These are phyloP conservation scores for Beta corolliflora DNA, from an alignment of 179 eudicot genomes.

Conservation along the genomic window DNA sequence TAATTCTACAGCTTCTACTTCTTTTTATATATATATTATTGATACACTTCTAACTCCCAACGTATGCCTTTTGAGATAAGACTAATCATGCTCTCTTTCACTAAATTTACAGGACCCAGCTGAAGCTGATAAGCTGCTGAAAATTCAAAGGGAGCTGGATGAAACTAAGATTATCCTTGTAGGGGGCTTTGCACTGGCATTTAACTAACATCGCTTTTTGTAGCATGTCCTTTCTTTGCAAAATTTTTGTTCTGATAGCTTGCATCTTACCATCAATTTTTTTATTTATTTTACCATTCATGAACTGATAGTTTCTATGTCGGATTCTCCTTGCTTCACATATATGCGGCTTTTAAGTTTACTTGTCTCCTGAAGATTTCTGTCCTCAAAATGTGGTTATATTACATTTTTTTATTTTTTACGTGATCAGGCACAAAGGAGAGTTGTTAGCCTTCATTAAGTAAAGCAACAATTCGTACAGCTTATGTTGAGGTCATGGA, in stretches of 20 bases:
- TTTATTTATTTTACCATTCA: not conserved
- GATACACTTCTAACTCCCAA: not conserved
- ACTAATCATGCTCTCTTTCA: slow-evolving; percentile 17
- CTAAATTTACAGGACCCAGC: slow-evolving; percentile 77
- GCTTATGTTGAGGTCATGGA: not conserved
- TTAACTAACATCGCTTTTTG: not conserved
- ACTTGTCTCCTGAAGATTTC: not conserved
- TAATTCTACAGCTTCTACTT: not conserved
- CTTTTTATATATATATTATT: not conserved
- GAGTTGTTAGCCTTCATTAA: not conserved
- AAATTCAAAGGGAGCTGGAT: slow-evolving; percentile 92
- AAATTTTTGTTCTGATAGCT: slow-evolving; percentile 1
- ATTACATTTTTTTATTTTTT: not conserved
- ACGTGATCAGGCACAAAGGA: not conserved
- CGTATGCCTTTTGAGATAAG: not conserved
- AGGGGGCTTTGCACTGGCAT: slow-evolving; percentile 30
- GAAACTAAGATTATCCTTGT: slow-evolving; percentile 99
- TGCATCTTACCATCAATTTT: not conserved
- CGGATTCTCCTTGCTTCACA: not conserved
- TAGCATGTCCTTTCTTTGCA: not conserved
- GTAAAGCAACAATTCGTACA: not conserved
- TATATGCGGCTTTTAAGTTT: not conserved
- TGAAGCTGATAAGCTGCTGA: slow-evolving; percentile 94
- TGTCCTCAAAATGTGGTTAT: not conserved
- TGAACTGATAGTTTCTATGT: not conserved